phyloP scores from a whole-genome alignment of 2,329 filamentous ascomycete genomes.

The Ophiostoma sp. region DNA sequence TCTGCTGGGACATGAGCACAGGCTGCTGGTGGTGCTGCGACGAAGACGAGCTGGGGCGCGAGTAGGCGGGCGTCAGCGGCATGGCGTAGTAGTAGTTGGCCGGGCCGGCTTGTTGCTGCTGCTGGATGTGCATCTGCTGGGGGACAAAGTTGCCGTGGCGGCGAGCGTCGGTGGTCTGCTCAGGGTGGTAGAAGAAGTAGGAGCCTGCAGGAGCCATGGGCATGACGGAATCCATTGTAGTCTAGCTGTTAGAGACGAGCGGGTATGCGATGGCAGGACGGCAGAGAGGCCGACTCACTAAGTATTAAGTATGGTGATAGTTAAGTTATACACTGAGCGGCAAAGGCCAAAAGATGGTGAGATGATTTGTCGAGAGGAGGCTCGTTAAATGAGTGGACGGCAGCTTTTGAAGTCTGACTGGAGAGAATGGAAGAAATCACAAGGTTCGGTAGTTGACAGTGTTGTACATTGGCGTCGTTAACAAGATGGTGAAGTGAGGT shows the following conservation, averaged over 20 bases:
- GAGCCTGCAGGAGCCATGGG: constrained; percentile 62
- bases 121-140: constrained; percentile 49
- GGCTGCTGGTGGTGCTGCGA: constrained; percentile 50
- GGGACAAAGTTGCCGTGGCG: constrained; percentile 72
- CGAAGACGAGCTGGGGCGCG: constrained; percentile 59
- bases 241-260: constrained; percentile 21
- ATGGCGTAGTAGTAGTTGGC: constrained; percentile 30
- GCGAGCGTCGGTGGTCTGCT: constrained; percentile 64
- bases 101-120: constrained; percentile 30
- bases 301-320: constrained; percentile 27
- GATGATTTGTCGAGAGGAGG: constrained; percentile 30
- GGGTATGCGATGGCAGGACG: too few species aligned
- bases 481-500: neutral
- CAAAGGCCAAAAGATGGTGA: constrained; percentile 35
- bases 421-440: constrained; percentile 19
- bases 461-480: constrained; percentile 25
- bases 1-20: constrained; percentile 27
- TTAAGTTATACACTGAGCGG: constrained; percentile 32
- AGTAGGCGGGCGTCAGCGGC: constrained; percentile 59
- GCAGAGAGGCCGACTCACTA: neutral
- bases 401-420: constrained; percentile 32
- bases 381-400: constrained; percentile 42
- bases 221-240: constrained; percentile 60
- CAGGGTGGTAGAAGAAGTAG: constrained; percentile 84
- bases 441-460: constrained; percentile 25